Evolutionary conservation across 2,329 filamentous ascomycete species (phyloP).

Genomic region (Colletotrichum falcatum): DNA sequence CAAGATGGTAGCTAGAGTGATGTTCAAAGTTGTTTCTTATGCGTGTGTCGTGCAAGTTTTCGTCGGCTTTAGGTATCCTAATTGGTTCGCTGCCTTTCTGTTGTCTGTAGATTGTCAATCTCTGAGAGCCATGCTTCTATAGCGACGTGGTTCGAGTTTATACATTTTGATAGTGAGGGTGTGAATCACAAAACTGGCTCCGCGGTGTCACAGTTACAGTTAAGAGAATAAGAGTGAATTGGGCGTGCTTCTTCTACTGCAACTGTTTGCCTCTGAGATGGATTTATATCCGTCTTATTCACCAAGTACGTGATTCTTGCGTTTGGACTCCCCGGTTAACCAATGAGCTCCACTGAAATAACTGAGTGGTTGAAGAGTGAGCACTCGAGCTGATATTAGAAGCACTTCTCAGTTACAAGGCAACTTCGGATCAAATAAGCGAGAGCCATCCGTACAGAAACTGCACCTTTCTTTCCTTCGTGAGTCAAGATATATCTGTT

Average conservation of each 20-base stretch:
- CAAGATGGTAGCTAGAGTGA: not conserved
- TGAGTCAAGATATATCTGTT: no score
- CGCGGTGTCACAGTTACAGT: rapidly evolving
- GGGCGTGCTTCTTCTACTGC: no score
- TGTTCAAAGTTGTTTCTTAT: not conserved
- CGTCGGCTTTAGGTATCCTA: not conserved
- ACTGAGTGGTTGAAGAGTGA: not conserved
- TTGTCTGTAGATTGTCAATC: no score
- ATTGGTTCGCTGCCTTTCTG: not conserved
- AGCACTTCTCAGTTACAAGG: no score
- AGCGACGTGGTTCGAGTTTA: not conserved
- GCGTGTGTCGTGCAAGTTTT: not conserved
- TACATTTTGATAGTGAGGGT: not conserved
- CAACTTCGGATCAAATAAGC: no score
- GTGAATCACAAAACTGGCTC: not conserved
- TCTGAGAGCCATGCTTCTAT: not conserved
- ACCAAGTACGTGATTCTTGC: no score
- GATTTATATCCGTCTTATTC: not conserved
- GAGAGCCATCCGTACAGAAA: no score
- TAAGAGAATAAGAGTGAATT: not conserved
- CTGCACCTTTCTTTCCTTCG: no score
- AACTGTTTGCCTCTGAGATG: not conserved
- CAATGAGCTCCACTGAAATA: not conserved
- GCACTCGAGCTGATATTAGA: no score
- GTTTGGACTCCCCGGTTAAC: no score